Evolutionary conservation across 371 early-diverging fungal species (phyloP).

Genomic region (Choanephora cucurbitarum): DNA sequence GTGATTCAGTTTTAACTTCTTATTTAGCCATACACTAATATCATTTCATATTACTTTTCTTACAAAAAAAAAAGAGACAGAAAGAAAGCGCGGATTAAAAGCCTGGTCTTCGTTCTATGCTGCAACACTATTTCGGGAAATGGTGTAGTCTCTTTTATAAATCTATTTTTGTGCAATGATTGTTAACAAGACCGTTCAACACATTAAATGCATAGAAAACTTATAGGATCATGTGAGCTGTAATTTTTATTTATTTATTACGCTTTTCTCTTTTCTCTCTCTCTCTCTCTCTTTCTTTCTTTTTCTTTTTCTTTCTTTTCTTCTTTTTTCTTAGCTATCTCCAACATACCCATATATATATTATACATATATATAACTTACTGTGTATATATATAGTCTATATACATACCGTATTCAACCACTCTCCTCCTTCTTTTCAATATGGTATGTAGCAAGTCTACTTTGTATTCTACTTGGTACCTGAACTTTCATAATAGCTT

Average conservation of each 20-base stretch:
- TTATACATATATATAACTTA: background rate
- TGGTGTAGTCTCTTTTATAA: too few relatives aligned
- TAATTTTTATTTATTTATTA: background rate
- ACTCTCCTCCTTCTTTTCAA: background rate
- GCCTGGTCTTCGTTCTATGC: too few relatives aligned
- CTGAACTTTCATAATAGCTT: constrained; percentile 15
- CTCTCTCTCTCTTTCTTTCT: background rate
- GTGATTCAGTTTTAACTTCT: too few relatives aligned
- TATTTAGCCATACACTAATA: too few relatives aligned
- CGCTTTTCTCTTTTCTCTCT: background rate
- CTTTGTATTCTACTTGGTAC: background rate
- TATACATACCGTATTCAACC: background rate
- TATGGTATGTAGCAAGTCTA: background rate
- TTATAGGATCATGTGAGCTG: background rate
- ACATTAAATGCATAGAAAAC: background rate
- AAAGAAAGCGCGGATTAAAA: too few relatives aligned
- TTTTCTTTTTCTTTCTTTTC: background rate
- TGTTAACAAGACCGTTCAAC: too few relatives aligned
- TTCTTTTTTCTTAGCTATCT: background rate
- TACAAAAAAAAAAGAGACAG: too few relatives aligned
- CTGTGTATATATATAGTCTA: background rate
- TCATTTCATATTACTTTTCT: too few relatives aligned
- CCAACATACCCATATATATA: background rate
- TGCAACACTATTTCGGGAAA: too few relatives aligned
- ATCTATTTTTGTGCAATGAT: too few relatives aligned